phyloP scores from a whole-genome alignment of 2,329 filamentous ascomycete genomes.

The Alternaria sp. region DNA sequence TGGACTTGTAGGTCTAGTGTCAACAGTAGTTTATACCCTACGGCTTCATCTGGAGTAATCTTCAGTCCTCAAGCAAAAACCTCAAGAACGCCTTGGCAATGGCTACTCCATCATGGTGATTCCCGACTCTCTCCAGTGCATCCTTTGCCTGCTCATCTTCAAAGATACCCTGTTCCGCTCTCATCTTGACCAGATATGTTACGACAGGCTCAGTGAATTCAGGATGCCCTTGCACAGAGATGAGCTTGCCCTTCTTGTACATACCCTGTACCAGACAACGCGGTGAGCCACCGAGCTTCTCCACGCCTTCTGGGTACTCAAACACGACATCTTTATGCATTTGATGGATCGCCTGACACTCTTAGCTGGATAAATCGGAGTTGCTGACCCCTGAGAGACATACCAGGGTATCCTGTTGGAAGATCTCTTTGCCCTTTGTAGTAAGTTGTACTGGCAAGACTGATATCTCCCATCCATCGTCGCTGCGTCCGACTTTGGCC shows the following conservation, averaged over 20 bases:
- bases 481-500: conserved; percentile 70
- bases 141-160: conserved; percentile 72
- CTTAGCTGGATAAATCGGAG: conserved; percentile 4
- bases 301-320: conserved; percentile 67
- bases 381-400: conserved; percentile 28
- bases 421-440: conserved; percentile 73
- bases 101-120: conserved; percentile 79
- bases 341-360: conserved; percentile 73
- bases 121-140: conserved; percentile 69
- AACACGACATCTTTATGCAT: conserved; percentile 85
- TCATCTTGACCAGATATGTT: conserved; percentile 69
- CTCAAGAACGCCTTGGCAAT: conserved; percentile 77
- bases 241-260: conserved; percentile 70
- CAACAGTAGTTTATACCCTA: neutral
- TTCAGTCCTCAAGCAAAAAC: conserved; percentile 70
- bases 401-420: conserved; percentile 70
- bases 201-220: conserved; percentile 81
- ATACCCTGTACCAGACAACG: conserved; percentile 81
- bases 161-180: conserved; percentile 74
- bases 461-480: conserved; percentile 81
- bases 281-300: conserved; percentile 70
- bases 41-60: no score
- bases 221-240: conserved; percentile 86
- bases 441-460: conserved; percentile 75
- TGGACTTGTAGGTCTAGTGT: neutral